Percentiles rank a stretch among this genome's conserved stretches.
phyloP scores from a whole-genome alignment of 495 filamentous ascomycete species.

The Beverwykella pulmonaria region DNA sequence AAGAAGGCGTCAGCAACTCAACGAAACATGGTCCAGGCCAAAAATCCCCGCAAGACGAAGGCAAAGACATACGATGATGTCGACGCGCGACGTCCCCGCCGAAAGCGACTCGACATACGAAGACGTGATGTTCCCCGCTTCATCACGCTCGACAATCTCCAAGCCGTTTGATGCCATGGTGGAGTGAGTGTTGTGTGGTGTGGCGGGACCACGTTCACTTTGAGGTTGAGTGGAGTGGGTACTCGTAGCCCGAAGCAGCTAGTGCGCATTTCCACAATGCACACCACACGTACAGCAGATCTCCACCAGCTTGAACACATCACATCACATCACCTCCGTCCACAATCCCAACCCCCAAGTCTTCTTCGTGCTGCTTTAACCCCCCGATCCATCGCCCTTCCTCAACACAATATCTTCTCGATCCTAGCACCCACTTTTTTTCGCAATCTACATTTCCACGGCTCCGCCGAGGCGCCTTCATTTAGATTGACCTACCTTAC shows the following conservation, averaged over 20 bases:
- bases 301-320: not conserved
- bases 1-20: not conserved
- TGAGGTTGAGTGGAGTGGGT: not conserved
- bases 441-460: conserved; percentile 12
- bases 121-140: conserved; percentile 54
- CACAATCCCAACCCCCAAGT: too few species aligned
- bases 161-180: conserved; percentile 4
- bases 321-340: conserved; percentile 3
- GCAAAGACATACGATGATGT: conserved; percentile 43
- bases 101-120: conserved; percentile 49
- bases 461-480: not conserved
- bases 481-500: not conserved
- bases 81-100: conserved; percentile 35
- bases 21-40: not conserved
- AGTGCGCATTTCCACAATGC: not conserved
- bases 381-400: not conserved
- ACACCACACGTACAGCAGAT: too few species aligned
- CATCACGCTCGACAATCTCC: conserved; percentile 52
- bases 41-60: not conserved
- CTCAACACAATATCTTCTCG: conserved; percentile 1
- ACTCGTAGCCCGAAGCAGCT: not conserved
- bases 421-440: not conserved
- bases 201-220: not conserved
- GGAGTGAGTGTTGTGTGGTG: not conserved
- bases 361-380: conserved; percentile 8